A percentile compares a stretch with the other conserved stretches of the same genome.
Evolutionary conservation across 2,329 filamentous ascomycete species (phyloP).

Genomic region (Arthrobotrys sphaeroides): DNA sequence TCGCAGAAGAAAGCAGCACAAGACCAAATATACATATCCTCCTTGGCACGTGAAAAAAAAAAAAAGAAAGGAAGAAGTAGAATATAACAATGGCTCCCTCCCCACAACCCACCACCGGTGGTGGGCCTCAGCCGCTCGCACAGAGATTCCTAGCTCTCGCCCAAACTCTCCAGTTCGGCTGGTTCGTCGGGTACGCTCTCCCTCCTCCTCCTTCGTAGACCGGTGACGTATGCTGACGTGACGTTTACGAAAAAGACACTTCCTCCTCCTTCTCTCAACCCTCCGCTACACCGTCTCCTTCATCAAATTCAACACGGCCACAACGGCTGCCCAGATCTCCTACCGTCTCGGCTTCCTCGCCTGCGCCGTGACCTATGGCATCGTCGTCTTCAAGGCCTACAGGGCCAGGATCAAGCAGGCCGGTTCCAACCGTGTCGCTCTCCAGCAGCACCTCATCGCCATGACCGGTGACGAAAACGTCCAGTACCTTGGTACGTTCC

Average conservation of each 20-base stretch:
- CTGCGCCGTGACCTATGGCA: constrained; percentile 91
- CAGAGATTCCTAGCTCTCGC: constrained; percentile 81
- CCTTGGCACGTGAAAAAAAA: too few species aligned
- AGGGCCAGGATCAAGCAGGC: constrained; percentile 76
- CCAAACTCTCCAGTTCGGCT: constrained; percentile 90
- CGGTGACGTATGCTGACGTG: constrained; percentile 11
- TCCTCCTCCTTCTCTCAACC: constrained; percentile 83
- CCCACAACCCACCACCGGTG: constrained; percentile 68
- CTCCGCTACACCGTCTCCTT: constrained; percentile 85
- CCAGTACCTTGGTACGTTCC: constrained; percentile 86
- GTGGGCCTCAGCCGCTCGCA: constrained; percentile 67
- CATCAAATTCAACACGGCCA: constrained; percentile 86
- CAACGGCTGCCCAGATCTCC: constrained; percentile 77
- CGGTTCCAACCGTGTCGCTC: constrained; percentile 65
- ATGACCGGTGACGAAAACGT: constrained; percentile 92
- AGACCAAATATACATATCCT: background rate
- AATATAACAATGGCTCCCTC: constrained; percentile 72
- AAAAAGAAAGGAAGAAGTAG: background rate
- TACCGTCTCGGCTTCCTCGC: constrained; percentile 92
- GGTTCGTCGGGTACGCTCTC: constrained; percentile 79
- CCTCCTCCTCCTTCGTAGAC: constrained; percentile 34
- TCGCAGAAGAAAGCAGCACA: too few species aligned
- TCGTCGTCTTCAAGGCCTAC: constrained; percentile 98
- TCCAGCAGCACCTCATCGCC: constrained; percentile 70
- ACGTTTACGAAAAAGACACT: constrained; percentile 70